Percentiles rank a stretch among this genome's conserved stretches.
phyloP scores from a whole-genome alignment of 2,329 filamentous ascomycete species.

The Epicoccum sorghinum region DNA sequence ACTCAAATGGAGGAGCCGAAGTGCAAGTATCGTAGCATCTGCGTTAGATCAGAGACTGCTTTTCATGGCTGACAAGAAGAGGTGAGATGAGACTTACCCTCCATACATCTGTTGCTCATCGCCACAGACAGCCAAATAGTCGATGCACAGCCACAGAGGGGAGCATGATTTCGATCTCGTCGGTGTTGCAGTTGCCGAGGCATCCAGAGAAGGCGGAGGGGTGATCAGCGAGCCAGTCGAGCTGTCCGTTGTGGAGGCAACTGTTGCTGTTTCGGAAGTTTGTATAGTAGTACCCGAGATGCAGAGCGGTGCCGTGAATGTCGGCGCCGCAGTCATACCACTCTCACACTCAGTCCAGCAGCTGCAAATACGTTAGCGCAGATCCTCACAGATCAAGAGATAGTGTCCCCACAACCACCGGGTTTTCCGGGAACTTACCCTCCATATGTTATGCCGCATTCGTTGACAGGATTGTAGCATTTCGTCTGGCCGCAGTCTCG shows the following conservation, averaged over 20 bases:
- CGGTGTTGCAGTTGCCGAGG: not conserved
- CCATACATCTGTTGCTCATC: conserved; percentile 7
- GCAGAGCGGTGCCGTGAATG: conserved; percentile 12
- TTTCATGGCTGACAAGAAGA: not conserved
- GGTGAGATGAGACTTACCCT: conserved; percentile 4
- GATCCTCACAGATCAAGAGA: too few species aligned
- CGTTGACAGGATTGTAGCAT: conserved; percentile 28
- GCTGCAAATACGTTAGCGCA: conserved; percentile 4
- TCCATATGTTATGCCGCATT: conserved; percentile 27
- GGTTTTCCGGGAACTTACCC: conserved; percentile 18
- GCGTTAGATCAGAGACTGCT: not conserved
- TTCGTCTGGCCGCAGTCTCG: conserved; percentile 24
- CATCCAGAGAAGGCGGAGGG: not conserved
- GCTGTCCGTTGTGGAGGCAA: not conserved
- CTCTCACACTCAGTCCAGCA: conserved; percentile 16
- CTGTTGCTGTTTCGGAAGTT: not conserved
- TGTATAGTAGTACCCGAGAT: not conserved
- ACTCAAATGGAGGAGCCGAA: conserved; percentile 1
- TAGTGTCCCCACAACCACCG: too few species aligned
- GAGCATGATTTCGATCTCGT: not conserved
- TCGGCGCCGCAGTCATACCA: conserved; percentile 9
- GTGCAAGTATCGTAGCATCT: conserved; percentile 24
- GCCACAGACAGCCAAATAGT: conserved; percentile 14
- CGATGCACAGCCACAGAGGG: conserved; percentile 15
- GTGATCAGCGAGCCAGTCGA: not conserved